These are phyloP conservation scores for Leonotis leonurus DNA, from an alignment of 257 asterid genomes.

Conservation along the genomic window DNA sequence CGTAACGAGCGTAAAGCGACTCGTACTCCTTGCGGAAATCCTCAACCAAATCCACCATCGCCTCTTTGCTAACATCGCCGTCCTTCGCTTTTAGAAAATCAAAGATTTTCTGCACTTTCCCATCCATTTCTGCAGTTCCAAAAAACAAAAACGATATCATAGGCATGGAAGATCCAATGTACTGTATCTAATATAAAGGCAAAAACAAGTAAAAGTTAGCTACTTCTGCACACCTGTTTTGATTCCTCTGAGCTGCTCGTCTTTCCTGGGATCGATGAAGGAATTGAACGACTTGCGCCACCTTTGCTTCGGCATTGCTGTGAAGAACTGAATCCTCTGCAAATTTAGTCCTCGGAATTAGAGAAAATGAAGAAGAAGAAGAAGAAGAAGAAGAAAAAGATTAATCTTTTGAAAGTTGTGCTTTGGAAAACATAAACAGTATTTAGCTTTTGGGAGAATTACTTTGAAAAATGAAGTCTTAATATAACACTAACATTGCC, in stretches of 20 bases:
- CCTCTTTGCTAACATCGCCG: conserved; percentile 35
- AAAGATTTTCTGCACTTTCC: conserved; percentile 50
- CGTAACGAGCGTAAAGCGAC: conserved; percentile 59
- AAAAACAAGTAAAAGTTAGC: background rate
- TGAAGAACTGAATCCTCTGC: conserved; percentile 4
- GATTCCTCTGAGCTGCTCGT: conserved; percentile 49
- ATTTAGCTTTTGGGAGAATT: background rate
- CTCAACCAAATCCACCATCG: conserved; percentile 34
- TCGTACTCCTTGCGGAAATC: conserved; percentile 50
- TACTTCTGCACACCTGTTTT: conserved; percentile 42
- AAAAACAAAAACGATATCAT: background rate
- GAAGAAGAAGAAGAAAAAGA: background rate
- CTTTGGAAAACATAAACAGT: background rate
- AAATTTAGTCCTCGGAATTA: background rate
- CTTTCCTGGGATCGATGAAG: conserved; percentile 41
- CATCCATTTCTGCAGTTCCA: conserved; percentile 58
- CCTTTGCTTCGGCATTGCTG: conserved; percentile 49
- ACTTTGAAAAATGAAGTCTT: background rate
- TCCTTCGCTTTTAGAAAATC: conserved; percentile 38
- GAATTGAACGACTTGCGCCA: conserved; percentile 45
- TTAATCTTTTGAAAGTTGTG: background rate
- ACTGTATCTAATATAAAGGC: background rate
- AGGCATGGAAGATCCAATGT: background rate
- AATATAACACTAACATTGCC: background rate
- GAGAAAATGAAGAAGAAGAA: background rate